Conservation (phyloP, 352 stramenopile genomes). For the Achlya hypogyna region DNA sequence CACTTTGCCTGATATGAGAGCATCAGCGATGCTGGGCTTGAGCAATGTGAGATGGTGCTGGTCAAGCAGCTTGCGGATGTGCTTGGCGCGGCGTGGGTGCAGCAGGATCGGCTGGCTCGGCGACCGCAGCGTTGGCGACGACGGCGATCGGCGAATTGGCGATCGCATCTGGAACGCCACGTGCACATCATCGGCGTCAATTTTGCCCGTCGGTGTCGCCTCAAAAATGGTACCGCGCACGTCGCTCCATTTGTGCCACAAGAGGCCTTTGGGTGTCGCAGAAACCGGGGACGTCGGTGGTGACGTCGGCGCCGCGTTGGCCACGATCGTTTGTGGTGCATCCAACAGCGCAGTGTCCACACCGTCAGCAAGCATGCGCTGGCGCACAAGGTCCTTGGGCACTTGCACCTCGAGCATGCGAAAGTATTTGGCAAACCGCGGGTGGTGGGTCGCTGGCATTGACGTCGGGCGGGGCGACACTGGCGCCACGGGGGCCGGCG, state of each 20-base stretch:
- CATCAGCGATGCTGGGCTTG: neutral
- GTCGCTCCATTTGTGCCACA: neutral
- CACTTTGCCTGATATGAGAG: neutral
- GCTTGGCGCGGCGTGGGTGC: neutral
- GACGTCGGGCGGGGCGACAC: neutral
- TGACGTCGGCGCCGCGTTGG: too few relatives aligned
- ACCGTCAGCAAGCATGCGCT: slow-evolving; percentile 18
- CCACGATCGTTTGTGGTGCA: neutral
- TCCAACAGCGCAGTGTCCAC: slow-evolving; percentile 5
- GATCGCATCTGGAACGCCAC: neutral
- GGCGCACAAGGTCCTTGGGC: slow-evolving; percentile 11
- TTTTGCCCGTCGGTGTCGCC: neutral
- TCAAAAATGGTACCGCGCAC: neutral
- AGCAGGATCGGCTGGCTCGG: neutral
- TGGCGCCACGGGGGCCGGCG: neutral
- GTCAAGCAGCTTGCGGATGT: neutral
- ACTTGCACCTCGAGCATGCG: slow-evolving; percentile 16
- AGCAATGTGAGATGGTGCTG: neutral
- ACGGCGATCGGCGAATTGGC: too few relatives aligned
- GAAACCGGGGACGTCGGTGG: neutral
- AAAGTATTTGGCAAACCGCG: slow-evolving; percentile 17
- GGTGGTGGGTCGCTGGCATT: neutral
- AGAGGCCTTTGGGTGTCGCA: neutral
- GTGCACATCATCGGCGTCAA: neutral
- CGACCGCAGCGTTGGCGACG: too few relatives aligned